phyloP scores from a whole-genome alignment of 2,329 filamentous ascomycete species.

The Colletotrichum gloeosporioides region DNA sequence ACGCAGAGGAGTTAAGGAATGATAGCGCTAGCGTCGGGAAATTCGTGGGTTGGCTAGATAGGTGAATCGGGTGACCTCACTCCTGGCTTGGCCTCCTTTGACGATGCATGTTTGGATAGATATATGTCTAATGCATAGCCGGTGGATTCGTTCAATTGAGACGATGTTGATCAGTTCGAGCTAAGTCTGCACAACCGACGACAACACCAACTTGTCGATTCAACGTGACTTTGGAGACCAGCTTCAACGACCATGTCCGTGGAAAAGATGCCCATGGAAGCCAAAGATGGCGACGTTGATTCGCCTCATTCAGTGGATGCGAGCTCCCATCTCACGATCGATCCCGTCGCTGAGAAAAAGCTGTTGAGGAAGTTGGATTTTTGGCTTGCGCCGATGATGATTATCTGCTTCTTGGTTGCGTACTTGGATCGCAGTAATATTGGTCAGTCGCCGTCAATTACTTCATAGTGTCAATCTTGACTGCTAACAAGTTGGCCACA shows the following conservation, averaged over 20 bases:
- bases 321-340: not conserved
- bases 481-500: not conserved
- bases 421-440: slow-evolving; percentile 35
- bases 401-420: slow-evolving; percentile 33
- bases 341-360: slow-evolving; percentile 17
- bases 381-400: slow-evolving; percentile 23
- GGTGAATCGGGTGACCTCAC: slow-evolving; percentile 18
- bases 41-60: not conserved
- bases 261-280: slow-evolving; percentile 8
- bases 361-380: slow-evolving; percentile 28
- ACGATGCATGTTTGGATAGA: not conserved
- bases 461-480: fast-evolving
- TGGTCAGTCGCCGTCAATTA: not conserved
- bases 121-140: not conserved
- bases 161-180: not conserved
- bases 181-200: not conserved
- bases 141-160: not conserved
- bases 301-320: not conserved
- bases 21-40: not conserved
- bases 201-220: not conserved
- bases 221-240: not conserved
- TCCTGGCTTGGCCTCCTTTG: not conserved
- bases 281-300: slow-evolving; percentile 6
- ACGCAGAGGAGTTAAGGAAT: not conserved
- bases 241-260: not conserved